Conservation (phyloP, 106 monocot species). For the Dendrobium chrysotoxum region DNA sequence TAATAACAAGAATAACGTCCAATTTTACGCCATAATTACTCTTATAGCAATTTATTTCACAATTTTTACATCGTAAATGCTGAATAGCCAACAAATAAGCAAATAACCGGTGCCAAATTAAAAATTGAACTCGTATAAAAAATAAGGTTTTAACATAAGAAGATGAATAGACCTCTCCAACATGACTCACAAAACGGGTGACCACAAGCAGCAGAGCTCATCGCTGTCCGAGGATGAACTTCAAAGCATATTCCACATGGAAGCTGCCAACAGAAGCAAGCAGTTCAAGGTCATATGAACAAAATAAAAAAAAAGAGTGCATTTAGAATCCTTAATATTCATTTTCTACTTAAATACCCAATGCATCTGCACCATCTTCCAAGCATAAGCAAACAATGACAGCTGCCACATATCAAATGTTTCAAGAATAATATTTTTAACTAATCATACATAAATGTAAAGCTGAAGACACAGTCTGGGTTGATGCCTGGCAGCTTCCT, state of each 20-base stretch:
- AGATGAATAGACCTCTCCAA: conserved; percentile 69
- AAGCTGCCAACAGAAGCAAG: conserved; percentile 36
- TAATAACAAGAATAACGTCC: not conserved
- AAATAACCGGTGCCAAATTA: not conserved
- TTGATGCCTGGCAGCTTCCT: not conserved
- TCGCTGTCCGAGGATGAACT: conserved; percentile 34
- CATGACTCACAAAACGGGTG: conserved; percentile 80
- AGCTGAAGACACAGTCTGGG: not conserved
- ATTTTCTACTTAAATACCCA: not conserved
- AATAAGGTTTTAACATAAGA: not conserved
- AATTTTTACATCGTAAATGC: not conserved
- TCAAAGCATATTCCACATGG: conserved; percentile 93
- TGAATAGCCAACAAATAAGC: not conserved
- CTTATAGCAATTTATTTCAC: not conserved
- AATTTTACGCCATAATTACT: not conserved
- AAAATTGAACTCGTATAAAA: not conserved
- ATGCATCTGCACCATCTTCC: not conserved
- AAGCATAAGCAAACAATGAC: not conserved
- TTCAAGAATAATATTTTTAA: not conserved
- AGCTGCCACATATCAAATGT: not conserved
- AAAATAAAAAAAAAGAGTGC: not conserved
- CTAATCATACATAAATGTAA: not conserved
- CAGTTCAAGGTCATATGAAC: not conserved
- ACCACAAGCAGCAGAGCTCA: conserved; percentile 72
- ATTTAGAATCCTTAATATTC: not conserved